These are phyloP conservation scores for Trichophyton simii DNA, from an alignment of 2,329 filamentous ascomycete species.

Conservation along the genomic window DNA sequence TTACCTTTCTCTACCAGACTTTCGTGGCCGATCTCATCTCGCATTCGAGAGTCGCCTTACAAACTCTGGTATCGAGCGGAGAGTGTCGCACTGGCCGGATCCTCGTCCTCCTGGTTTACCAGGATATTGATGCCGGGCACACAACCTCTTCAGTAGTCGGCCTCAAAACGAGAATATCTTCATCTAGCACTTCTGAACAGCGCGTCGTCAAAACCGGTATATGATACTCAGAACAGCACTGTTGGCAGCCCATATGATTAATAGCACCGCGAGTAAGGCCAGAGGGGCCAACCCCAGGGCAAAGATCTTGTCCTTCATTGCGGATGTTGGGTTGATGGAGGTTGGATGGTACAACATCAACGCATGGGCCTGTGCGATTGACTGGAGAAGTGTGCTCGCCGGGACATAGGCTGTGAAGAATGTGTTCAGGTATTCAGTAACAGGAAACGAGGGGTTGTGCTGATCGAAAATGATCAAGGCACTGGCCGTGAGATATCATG, in stretches of 20 bases:
- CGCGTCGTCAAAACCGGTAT: conserved; percentile 10
- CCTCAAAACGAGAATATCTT: conserved; percentile 12
- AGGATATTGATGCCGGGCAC: neutral
- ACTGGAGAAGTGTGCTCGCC: neutral
- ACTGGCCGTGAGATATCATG: neutral
- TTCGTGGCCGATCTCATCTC: neutral
- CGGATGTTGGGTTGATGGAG: neutral
- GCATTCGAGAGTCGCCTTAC: neutral
- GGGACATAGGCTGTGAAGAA: neutral
- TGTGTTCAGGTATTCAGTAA: neutral
- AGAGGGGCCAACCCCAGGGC: neutral
- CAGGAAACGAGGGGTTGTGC: neutral
- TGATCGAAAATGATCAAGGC: neutral
- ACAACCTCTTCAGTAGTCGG: neutral
- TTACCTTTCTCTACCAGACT: neutral
- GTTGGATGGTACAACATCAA: conserved; percentile 6
- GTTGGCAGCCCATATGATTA: conserved; percentile 8
- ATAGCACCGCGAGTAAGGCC: neutral
- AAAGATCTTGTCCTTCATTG: neutral
- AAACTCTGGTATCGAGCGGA: neutral
- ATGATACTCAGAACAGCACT: conserved; percentile 7
- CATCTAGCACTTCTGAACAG: conserved; percentile 11
- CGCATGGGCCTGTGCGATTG: conserved; percentile 8
- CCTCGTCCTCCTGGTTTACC: neutral
- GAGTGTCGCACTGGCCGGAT: neutral